These are phyloP conservation scores for Rhododendron ferrugineum DNA, from an alignment of 148 eudicot species.

Conservation along the genomic window DNA sequence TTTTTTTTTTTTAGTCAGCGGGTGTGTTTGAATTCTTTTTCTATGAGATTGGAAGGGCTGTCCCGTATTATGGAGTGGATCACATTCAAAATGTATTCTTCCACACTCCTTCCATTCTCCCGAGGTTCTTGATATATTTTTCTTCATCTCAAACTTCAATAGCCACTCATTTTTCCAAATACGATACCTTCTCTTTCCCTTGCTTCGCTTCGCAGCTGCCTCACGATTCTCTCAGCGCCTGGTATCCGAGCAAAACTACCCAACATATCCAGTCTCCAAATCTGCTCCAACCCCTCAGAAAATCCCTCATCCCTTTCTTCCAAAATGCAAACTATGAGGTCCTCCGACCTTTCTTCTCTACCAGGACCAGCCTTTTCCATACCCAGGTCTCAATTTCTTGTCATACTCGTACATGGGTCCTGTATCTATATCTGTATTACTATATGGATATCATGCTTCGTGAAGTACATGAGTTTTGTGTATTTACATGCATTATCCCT, in stretches of 20 bases:
- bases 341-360: background rate
- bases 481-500: background rate
- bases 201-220: background rate
- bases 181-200: too few species aligned
- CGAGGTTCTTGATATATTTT: too few species aligned
- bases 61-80: too few species aligned
- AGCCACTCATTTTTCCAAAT: background rate
- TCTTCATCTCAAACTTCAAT: too few species aligned
- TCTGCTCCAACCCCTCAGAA: background rate
- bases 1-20: too few species aligned
- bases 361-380: background rate
- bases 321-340: background rate
- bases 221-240: background rate
- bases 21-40: too few species aligned
- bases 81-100: too few species aligned
- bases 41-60: too few species aligned
- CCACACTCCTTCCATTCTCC: too few species aligned
- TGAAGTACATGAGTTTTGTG: background rate
- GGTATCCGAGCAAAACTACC: background rate
- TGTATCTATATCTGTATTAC: background rate
- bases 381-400: constrained; percentile 10
- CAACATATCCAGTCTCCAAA: background rate
- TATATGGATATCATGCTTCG: background rate
- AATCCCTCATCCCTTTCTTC: background rate
- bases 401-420: background rate